These are phyloP conservation scores for Suhomyces sp. DNA, from an alignment of 805 yeast genomes.

Conservation along the genomic window DNA sequence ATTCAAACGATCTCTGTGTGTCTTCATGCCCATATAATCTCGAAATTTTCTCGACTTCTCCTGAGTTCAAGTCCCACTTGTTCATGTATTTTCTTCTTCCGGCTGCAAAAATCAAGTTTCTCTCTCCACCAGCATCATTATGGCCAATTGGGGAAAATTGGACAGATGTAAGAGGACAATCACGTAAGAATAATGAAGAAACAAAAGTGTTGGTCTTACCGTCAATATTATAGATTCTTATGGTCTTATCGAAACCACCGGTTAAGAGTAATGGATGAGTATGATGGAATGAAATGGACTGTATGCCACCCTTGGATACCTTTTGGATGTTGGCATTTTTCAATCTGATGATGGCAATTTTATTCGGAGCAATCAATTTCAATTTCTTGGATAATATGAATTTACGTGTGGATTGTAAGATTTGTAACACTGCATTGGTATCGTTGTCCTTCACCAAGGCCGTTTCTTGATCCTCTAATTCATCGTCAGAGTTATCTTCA, in stretches of 20 bases:
- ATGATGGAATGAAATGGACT: slow-evolving; percentile 81
- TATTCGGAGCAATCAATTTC: slow-evolving; percentile 65
- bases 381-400: slow-evolving; percentile 45
- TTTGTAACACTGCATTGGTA: slow-evolving; percentile 31
- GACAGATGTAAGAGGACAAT: slow-evolving; percentile 80
- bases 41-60: slow-evolving; percentile 77
- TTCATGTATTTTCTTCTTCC: slow-evolving; percentile 93
- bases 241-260: slow-evolving; percentile 88
- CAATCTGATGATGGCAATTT: slow-evolving; percentile 73
- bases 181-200: slow-evolving; percentile 74
- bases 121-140: slow-evolving; percentile 25
- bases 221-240: slow-evolving; percentile 86
- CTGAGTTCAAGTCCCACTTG: slow-evolving; percentile 78
- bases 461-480: slow-evolving; percentile 19
- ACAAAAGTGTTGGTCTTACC: slow-evolving; percentile 81
- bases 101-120: slow-evolving; percentile 66
- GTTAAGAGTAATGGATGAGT: slow-evolving; percentile 79
- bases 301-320: slow-evolving; percentile 77
- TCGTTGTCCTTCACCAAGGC: slow-evolving; percentile 12
- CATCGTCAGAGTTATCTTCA: slow-evolving; percentile 24
- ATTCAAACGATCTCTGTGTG: slow-evolving; percentile 83
- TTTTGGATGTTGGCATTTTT: slow-evolving; percentile 81
- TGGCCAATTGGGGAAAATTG: slow-evolving; percentile 47
- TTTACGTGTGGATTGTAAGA: slow-evolving; percentile 33
- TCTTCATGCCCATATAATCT: slow-evolving; percentile 90